Percentiles rank a stretch among this genome's conserved stretches.
These are phyloP conservation scores for Pseudogymnoascus sp. DNA, from an alignment of 2,329 filamentous ascomycete genomes.

Conservation along the genomic window DNA sequence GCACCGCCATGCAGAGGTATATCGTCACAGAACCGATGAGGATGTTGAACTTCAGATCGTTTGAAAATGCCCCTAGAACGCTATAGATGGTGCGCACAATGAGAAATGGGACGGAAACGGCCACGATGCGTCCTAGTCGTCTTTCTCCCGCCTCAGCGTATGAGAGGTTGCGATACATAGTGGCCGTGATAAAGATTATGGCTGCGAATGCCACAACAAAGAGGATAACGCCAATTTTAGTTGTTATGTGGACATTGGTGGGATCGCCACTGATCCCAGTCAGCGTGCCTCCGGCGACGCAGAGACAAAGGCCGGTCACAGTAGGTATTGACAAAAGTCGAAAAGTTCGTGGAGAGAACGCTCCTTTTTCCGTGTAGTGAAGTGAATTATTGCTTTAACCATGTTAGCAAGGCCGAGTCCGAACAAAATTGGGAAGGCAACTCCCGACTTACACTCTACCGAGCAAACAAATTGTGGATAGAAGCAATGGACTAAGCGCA, in stretches of 20 bases:
- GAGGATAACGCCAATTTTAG: constrained; percentile 28
- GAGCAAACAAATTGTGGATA: neutral
- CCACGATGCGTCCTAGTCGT: constrained; percentile 36
- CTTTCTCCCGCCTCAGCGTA: constrained; percentile 31
- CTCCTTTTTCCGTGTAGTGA: no score
- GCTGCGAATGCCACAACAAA: constrained; percentile 32
- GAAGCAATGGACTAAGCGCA: neutral
- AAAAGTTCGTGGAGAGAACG: neutral
- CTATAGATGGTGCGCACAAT: constrained; percentile 39
- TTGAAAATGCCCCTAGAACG: constrained; percentile 31
- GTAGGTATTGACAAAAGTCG: neutral
- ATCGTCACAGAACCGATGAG: constrained; percentile 32
- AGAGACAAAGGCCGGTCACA: constrained; percentile 1
- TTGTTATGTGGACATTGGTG: constrained; percentile 22
- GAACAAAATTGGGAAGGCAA: neutral
- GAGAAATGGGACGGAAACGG: constrained; percentile 36
- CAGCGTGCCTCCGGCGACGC: constrained; percentile 38
- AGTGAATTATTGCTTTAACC: neutral
- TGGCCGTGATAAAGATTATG: constrained; percentile 25
- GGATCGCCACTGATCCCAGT: constrained; percentile 26
- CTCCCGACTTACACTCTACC: neutral
- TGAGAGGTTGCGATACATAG: constrained; percentile 11
- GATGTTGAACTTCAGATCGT: constrained; percentile 33
- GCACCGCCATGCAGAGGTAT: constrained; percentile 35
- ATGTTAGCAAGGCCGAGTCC: neutral